A percentile compares a stretch with the other conserved stretches of the same genome.
Evolutionary conservation across 2,329 filamentous ascomycete genomes (phyloP).

Genomic region (Aureobasidium sp.): DNA sequence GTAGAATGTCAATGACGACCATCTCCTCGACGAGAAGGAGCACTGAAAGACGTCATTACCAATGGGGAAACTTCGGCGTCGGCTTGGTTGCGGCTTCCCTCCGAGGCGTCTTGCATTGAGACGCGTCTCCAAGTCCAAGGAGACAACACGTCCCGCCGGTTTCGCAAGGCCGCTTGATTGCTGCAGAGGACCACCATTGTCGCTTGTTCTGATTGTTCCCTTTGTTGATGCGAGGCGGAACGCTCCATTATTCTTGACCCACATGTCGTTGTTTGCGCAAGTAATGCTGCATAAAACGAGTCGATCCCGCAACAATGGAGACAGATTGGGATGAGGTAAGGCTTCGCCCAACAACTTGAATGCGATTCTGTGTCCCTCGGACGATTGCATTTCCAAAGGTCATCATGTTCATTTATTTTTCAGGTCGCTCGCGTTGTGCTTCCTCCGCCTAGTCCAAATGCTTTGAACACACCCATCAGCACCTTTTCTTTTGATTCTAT

Average conservation of each 20-base stretch:
- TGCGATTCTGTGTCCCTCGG: neutral
- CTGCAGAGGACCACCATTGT: conserved; percentile 2
- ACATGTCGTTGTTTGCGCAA: conserved; percentile 14
- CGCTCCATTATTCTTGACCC: conserved; percentile 4
- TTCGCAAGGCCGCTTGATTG: neutral
- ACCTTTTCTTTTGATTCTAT: conserved; percentile 82
- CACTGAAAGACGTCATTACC: conserved; percentile 3
- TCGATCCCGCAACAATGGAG: conserved; percentile 35
- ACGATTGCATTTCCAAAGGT: conserved; percentile 1
- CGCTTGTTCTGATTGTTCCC: conserved; percentile 8
- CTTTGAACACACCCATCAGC: conserved; percentile 59
- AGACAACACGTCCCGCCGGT: conserved; percentile 12
- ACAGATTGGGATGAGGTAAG: conserved; percentile 47
- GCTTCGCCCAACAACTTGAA: conserved; percentile 25
- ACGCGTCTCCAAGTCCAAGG: conserved; percentile 8
- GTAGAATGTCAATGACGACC: neutral
- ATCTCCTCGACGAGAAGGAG: neutral
- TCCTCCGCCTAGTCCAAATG: conserved; percentile 67
- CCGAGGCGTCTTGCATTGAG: conserved; percentile 4
- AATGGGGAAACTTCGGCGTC: conserved; percentile 6
- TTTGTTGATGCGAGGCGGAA: conserved; percentile 4
- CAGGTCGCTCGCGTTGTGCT: conserved; percentile 76
- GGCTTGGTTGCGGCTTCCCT: neutral
- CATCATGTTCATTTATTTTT: conserved; percentile 18
- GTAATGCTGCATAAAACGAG: conserved; percentile 13